These are phyloP conservation scores for Cladorrhinum sp. DNA, from an alignment of 2,329 filamentous ascomycete species.

Conservation along the genomic window DNA sequence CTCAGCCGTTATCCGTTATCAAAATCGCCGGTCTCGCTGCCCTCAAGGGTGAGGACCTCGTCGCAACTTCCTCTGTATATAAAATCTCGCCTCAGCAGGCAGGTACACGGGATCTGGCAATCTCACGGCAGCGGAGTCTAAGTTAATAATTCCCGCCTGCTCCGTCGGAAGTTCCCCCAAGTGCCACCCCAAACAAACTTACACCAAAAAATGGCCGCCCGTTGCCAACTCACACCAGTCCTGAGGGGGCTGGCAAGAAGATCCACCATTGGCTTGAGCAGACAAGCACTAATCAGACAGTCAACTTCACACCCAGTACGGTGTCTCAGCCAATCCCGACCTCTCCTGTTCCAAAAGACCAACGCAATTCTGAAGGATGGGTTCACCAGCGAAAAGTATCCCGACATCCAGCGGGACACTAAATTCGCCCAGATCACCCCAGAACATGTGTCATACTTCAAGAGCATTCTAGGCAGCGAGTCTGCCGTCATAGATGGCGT, in stretches of 20 bases:
- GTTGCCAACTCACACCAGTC: conserved; percentile 21
- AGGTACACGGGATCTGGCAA: background rate
- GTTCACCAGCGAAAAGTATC: conserved; percentile 84
- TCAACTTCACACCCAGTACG: conserved; percentile 17
- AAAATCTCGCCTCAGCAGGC: background rate
- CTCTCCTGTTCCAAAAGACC: conserved; percentile 17
- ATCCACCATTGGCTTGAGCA: conserved; percentile 13
- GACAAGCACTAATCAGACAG: conserved; percentile 17
- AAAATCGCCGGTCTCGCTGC: background rate
- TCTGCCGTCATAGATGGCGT: conserved; percentile 84
- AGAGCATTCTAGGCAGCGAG: conserved; percentile 71
- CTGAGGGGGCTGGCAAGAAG: conserved; percentile 19
- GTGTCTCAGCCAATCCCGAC: conserved; percentile 21
- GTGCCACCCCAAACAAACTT: background rate
- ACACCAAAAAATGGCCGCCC: conserved; percentile 22
- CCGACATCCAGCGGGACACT: conserved; percentile 73
- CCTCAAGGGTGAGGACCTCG: background rate
- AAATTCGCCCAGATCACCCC: conserved; percentile 70
- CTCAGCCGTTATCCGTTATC: background rate
- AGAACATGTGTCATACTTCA: conserved; percentile 82
- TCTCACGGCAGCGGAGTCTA: background rate
- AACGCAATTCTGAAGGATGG: conserved; percentile 39
- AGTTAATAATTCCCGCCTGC: background rate
- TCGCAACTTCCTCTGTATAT: background rate
- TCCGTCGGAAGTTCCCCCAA: background rate